Conservation (phyloP, 1,284 basidiomycete genomes). For the Fomitiporia mediterranea region DNA sequence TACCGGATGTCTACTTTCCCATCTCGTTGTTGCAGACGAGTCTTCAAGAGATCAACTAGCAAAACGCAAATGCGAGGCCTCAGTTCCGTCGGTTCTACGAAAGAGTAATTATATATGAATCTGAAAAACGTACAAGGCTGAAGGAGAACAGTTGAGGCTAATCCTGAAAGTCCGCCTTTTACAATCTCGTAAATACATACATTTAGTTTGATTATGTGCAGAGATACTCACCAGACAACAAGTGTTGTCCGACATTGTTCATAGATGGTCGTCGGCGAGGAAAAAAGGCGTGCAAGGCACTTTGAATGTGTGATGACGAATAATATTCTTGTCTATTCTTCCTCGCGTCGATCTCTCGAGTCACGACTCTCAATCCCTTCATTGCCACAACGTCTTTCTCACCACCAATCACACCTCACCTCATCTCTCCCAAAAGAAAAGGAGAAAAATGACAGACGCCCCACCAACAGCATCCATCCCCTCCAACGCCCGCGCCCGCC, state of each 20-base stretch:
- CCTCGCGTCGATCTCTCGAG: neutral
- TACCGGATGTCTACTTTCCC: constrained; percentile 35
- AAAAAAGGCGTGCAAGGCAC: neutral
- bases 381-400: neutral
- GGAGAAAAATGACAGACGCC: constrained; percentile 12
- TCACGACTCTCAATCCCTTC: neutral
- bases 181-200: neutral
- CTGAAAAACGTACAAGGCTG: too few relatives aligned
- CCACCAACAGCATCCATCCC: constrained; percentile 41
- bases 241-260: constrained; percentile 68
- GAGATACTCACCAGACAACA: constrained; percentile 55
- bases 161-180: constrained; percentile 68
- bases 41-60: constrained; percentile 86
- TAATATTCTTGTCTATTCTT: too few relatives aligned
- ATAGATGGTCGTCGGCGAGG: constrained; percentile 32
- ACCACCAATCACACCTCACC: constrained; percentile 10
- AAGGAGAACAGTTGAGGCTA: constrained; percentile 68
- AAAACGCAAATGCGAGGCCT: constrained; percentile 8
- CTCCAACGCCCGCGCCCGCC: constrained; percentile 56
- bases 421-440: neutral
- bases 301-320: too few relatives aligned
- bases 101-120: constrained; percentile 27
- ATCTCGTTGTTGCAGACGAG: constrained; percentile 78
- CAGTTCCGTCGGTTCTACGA: neutral
- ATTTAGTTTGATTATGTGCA: constrained; percentile 7